These are phyloP conservation scores for Blumeria graminis DNA, from an alignment of 2,329 filamentous ascomycete genomes.

Conservation along the genomic window DNA sequence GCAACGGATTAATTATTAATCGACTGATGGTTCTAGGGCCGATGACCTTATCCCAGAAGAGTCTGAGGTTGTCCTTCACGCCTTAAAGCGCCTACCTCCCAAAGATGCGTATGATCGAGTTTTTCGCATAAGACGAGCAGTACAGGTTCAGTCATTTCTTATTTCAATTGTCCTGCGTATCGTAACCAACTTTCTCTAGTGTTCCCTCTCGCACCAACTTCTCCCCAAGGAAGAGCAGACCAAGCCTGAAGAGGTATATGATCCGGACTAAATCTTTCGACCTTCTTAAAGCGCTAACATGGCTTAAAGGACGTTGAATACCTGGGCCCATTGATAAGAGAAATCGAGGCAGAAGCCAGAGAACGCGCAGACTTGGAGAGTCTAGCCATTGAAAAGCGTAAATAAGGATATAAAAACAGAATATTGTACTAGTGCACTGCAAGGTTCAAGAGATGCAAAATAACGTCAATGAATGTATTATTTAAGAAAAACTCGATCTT, in stretches of 20 bases:
- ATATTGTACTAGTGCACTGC: not conserved
- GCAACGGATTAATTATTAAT: not conserved
- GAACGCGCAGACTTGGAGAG: constrained; percentile 46
- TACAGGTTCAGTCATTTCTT: constrained; percentile 37
- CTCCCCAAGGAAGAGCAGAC: constrained; percentile 41
- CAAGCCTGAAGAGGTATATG: constrained; percentile 37
- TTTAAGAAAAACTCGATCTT: no score
- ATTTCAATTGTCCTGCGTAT: not conserved
- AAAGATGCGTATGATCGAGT: constrained; percentile 92
- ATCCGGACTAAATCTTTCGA: not conserved
- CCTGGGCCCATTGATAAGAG: constrained; percentile 39
- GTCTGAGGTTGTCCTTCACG: constrained; percentile 61
- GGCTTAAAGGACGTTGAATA: constrained; percentile 35
- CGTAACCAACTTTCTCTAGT: constrained; percentile 14
- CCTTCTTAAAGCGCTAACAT: constrained; percentile 5
- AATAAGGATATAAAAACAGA: constrained; percentile 3
- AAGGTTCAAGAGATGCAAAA: no score
- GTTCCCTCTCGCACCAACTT: constrained; percentile 37
- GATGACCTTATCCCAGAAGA: constrained; percentile 94
- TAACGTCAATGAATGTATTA: no score
- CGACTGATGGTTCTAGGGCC: constrained; percentile 31
- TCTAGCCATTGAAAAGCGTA: constrained; percentile 27
- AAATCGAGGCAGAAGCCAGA: constrained; percentile 40
- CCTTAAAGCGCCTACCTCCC: constrained; percentile 69
- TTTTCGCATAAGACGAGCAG: constrained; percentile 85